Evolutionary conservation across 768 basidiomycete species (phyloP).

Genomic region (Lactarius hatsudake): DNA sequence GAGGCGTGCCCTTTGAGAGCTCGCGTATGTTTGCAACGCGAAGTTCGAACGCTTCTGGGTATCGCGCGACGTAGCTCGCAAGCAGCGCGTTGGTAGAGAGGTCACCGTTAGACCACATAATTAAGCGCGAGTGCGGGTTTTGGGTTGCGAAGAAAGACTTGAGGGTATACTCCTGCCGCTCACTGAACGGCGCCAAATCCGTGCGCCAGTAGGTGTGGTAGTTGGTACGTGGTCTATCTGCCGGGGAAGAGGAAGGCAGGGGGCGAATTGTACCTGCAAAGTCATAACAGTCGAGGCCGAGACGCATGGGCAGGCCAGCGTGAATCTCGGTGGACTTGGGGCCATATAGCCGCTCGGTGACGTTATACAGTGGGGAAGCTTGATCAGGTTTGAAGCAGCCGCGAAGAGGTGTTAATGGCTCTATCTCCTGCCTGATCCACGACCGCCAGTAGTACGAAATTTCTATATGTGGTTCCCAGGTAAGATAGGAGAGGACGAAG

Average conservation of each 20-base stretch:
- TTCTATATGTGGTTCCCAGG: slow-evolving; percentile 83
- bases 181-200: slow-evolving; percentile 78
- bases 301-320: slow-evolving; percentile 71
- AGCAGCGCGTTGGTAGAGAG: slow-evolving; percentile 56
- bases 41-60: slow-evolving; percentile 71
- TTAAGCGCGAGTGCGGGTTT: slow-evolving; percentile 56
- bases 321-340: slow-evolving; percentile 69
- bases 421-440: slow-evolving; percentile 76
- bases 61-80: slow-evolving; percentile 53
- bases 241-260: not conserved
- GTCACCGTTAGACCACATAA: slow-evolving; percentile 93
- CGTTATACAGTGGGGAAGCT: slow-evolving; percentile 65
- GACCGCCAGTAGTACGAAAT: slow-evolving; percentile 70
- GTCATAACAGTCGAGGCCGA: slow-evolving; percentile 89
- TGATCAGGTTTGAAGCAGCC: slow-evolving; percentile 71
- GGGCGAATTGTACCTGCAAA: slow-evolving; percentile 77
- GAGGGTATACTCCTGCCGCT: slow-evolving; percentile 86
- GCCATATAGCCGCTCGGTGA: slow-evolving; percentile 60
- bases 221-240: slow-evolving; percentile 48
- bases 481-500: slow-evolving; percentile 25
- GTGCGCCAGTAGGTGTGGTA: slow-evolving; percentile 95
- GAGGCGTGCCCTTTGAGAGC: slow-evolving; percentile 72
- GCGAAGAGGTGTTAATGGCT: slow-evolving; percentile 56
- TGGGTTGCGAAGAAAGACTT: slow-evolving; percentile 95
- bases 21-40: slow-evolving; percentile 61